Evolutionary conservation across 2,329 filamentous ascomycete genomes (phyloP), one percentile per base, ranked within the genome.

Genomic region (Xylaria sp.): DNA sequence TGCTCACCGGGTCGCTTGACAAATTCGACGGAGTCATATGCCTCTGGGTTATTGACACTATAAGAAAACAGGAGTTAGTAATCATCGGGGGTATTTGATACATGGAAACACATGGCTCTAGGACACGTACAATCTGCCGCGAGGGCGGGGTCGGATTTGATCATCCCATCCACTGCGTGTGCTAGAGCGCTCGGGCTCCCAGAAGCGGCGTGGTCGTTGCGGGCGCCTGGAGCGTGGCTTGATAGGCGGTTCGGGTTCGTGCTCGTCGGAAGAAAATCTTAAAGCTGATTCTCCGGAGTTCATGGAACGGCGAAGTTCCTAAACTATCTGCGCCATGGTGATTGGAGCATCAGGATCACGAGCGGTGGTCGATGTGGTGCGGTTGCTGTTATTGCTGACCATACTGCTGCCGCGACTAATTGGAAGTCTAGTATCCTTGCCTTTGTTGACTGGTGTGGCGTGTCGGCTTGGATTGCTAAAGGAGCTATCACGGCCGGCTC

Each of bases 401-500:
- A 34, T 20, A 30, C 34, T 46, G 18, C 46, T 46, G 18, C 55
- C 36, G 18, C 34, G 4, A n/a, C 43, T 50, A 8, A 32, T 20
- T n/a, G 50, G 25, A 20, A 32, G 28, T 7, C 1, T 30, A 5
- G 8, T 41, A 6, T 63, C 60, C 15, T 48, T 45, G 39, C 30
- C 18, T 55, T 39, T 36, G 52, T 85, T 81, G 76, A 77, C 62
- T 79, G 69, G 76, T 62, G 81, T 72, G 1, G 83, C 85, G 72
- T 77, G 80, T 53, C 81, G 80, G 63, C 84, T 87, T 25, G 83
- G 79, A 55, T 82, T 83, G 74, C 85, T 88, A 46, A 81, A 83
- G 41, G 85, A 83, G 75, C 89, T 92, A 41, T 83, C 83, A 71
- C 90, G 83, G 74, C 85, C 88, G 23, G 91, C 89, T 34, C 89